These are phyloP conservation scores for Fusarium goolgardi DNA, from an alignment of 2,329 filamentous ascomycete species.

Conservation along the genomic window DNA sequence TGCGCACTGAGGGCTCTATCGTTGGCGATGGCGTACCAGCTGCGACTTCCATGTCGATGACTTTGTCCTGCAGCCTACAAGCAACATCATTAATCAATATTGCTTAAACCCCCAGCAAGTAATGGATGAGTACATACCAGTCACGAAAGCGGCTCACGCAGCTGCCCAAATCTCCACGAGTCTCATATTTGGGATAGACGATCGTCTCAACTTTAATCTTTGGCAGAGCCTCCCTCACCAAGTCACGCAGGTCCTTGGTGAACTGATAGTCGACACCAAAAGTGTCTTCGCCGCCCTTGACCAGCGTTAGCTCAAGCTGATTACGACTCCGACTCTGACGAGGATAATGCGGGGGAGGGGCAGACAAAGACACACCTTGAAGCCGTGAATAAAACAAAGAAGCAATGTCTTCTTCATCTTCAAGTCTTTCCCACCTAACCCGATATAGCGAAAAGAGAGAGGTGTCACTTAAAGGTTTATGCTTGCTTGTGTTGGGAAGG, in stretches of 20 bases:
- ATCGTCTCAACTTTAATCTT: conserved; percentile 74
- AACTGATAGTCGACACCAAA: conserved; percentile 75
- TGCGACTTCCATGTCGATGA: conserved; percentile 93
- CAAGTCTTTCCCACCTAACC: conserved; percentile 20
- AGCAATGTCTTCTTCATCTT: conserved; percentile 78
- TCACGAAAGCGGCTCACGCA: conserved; percentile 80
- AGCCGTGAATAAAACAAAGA: conserved; percentile 88
- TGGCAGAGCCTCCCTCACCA: conserved; percentile 74
- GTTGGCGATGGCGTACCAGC: conserved; percentile 84
- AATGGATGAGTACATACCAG: conserved; percentile 65
- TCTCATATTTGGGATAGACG: conserved; percentile 85
- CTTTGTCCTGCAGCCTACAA: conserved; percentile 82
- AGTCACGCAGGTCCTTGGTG: conserved; percentile 75
- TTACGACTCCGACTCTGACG: background rate
- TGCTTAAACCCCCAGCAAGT: background rate
- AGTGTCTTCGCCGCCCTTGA: conserved; percentile 78
- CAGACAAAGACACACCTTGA: conserved; percentile 68
- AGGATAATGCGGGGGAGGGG: conserved; percentile 19
- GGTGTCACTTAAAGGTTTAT: background rate
- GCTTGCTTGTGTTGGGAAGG: conserved; percentile 1
- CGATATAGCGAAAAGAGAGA: background rate
- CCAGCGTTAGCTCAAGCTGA: conserved; percentile 19
- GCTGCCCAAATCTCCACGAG: conserved; percentile 78
- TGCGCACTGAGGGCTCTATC: conserved; percentile 84
- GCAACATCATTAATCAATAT: background rate